Evolutionary conservation across 1,284 basidiomycete genomes (phyloP).

Genomic region (Cutaneotrichosporon dermatis): DNA sequence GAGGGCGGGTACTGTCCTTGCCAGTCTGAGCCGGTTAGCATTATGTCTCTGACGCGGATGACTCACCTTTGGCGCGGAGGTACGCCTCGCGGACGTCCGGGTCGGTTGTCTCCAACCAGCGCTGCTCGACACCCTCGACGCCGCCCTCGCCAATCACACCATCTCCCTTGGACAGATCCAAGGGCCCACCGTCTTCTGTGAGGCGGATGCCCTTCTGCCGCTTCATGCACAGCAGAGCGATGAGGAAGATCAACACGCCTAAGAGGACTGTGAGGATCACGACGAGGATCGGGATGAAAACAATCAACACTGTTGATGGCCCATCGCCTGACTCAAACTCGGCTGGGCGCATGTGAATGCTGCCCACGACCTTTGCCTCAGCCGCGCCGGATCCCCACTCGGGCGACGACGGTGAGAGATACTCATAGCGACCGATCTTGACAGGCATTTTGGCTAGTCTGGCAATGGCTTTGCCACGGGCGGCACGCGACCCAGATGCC

Average conservation of each 20-base stretch:
- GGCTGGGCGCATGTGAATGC: neutral
- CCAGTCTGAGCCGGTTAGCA: constrained; percentile 78
- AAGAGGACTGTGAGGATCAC: constrained; percentile 89
- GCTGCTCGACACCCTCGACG: constrained; percentile 79
- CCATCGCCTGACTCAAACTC: constrained; percentile 19
- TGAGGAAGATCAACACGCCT: constrained; percentile 79
- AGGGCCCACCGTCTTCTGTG: constrained; percentile 81
- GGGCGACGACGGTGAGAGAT: neutral
- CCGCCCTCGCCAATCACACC: constrained; percentile 85
- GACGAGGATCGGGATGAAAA: constrained; percentile 73
- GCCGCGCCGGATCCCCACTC: neutral
- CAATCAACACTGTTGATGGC: constrained; percentile 35
- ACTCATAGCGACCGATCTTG: constrained; percentile 2
- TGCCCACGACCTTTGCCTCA: neutral
- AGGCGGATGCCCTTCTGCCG: constrained; percentile 75
- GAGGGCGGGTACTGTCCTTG: constrained; percentile 88
- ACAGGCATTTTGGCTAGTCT: constrained; percentile 2
- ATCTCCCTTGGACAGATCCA: constrained; percentile 88
- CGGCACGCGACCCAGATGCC: neutral
- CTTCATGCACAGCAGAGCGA: constrained; percentile 78
- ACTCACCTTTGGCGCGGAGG: constrained; percentile 76
- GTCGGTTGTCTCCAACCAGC: constrained; percentile 83
- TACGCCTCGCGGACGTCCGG: constrained; percentile 70
- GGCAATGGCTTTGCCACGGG: constrained; percentile 3
- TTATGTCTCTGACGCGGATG: constrained; percentile 53